phyloP scores from a whole-genome alignment of 2,329 filamentous ascomycete species.

The Tympanopsis confertula region DNA sequence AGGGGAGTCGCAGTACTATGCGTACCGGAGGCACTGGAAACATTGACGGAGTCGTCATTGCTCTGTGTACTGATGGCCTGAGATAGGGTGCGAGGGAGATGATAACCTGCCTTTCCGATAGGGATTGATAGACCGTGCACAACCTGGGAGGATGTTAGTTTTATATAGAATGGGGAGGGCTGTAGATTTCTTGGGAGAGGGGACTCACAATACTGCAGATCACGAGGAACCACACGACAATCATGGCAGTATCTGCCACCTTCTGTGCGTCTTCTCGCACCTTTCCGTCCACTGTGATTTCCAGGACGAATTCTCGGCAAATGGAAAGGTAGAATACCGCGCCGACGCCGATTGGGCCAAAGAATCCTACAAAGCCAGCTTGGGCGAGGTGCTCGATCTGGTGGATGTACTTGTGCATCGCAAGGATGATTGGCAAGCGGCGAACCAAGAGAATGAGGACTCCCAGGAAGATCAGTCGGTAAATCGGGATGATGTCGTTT shows the following conservation, averaged over 20 bases:
- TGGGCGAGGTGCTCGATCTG: conserved; percentile 6
- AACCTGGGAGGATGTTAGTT: not conserved
- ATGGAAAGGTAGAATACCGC: conserved; percentile 11
- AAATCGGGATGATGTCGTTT: conserved; percentile 14
- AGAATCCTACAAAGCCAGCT: conserved; percentile 14
- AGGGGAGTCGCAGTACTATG: not conserved
- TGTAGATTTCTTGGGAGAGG: not conserved
- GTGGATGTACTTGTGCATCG: conserved; percentile 7
- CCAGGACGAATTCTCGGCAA: conserved; percentile 3
- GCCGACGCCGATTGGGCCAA: conserved; percentile 15
- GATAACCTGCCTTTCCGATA: conserved; percentile 27
- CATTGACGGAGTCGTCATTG: conserved; percentile 11
- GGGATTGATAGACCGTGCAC: conserved; percentile 3
- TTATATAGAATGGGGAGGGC: not conserved
- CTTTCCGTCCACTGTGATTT: not conserved
- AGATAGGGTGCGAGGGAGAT: conserved; percentile 30
- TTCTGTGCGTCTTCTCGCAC: not conserved
- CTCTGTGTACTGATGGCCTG: conserved; percentile 21
- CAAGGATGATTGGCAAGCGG: conserved; percentile 9
- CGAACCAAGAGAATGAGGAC: conserved; percentile 8
- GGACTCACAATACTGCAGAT: conserved; percentile 3
- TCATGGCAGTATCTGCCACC: conserved; percentile 2
- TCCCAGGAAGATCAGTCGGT: conserved; percentile 8
- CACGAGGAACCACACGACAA: conserved; percentile 7
- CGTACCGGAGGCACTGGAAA: not conserved